Conservation (phyloP, 2,329 filamentous ascomycete species). For the Corniculantispora saksenae region DNA sequence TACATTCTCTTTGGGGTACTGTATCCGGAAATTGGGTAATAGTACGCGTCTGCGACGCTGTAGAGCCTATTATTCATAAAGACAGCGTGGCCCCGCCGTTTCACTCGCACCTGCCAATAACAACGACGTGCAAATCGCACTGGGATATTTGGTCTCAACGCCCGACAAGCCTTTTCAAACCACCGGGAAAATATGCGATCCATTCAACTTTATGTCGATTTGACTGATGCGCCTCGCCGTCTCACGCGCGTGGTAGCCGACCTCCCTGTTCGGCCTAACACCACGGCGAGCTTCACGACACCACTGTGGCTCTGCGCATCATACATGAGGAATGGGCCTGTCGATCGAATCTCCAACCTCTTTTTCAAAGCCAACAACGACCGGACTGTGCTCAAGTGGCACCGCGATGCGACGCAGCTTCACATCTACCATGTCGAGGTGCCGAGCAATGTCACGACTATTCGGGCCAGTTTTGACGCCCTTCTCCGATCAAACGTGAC, state of each 20-base stretch:
- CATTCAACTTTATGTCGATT: slow-evolving; percentile 14
- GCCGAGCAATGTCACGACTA: slow-evolving; percentile 2
- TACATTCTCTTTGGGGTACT: too few species aligned
- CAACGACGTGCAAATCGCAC: too few species aligned
- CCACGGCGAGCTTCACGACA: slow-evolving; percentile 15
- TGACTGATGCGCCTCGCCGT: slow-evolving; percentile 13
- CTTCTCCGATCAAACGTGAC: slow-evolving; percentile 7
- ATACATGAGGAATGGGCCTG: slow-evolving; percentile 13
- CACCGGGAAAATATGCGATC: background rate
- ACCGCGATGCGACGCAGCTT: slow-evolving; percentile 5
- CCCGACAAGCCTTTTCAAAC: background rate
- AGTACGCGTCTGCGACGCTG: too few species aligned
- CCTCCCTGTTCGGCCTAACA: slow-evolving; percentile 9
- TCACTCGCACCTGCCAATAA: too few species aligned
- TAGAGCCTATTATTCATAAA: too few species aligned
- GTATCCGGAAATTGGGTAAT: too few species aligned
- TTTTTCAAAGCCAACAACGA: background rate
- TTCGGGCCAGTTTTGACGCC: slow-evolving; percentile 18
- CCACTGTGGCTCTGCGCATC: slow-evolving; percentile 17
- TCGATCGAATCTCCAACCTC: slow-evolving; percentile 11
- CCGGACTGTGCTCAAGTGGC: slow-evolving; percentile 9
- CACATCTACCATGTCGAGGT: slow-evolving; percentile 18
- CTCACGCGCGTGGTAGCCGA: slow-evolving; percentile 13
- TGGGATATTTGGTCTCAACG: background rate
- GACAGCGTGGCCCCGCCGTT: too few species aligned